Percentiles rank a stretch among this genome's conserved stretches.
Evolutionary conservation across 192 early-diverging fungal genomes (phyloP).

Genomic region (Dissophora globulifera): DNA sequence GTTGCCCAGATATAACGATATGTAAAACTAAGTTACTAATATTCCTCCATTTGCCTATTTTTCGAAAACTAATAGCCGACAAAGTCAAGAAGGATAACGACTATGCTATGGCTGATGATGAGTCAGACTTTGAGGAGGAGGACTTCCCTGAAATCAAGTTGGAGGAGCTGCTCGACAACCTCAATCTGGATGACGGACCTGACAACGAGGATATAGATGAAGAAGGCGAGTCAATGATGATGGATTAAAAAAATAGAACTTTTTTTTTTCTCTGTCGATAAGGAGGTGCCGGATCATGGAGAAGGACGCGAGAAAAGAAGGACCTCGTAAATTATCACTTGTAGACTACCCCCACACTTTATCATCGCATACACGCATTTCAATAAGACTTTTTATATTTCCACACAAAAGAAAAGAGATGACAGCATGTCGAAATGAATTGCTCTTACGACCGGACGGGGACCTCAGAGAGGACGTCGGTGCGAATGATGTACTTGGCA

Average conservation of each 20-base stretch:
- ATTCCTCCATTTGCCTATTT: background rate
- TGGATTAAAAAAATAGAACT: too few relatives aligned
- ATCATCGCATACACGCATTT: too few relatives aligned
- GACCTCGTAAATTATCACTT: too few relatives aligned
- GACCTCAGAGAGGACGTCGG: constrained; percentile 58
- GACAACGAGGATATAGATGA: constrained; percentile 31
- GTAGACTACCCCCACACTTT: too few relatives aligned
- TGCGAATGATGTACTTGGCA: constrained; percentile 60
- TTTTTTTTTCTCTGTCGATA: too few relatives aligned
- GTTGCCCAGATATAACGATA: background rate
- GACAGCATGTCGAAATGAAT: constrained; percentile 13
- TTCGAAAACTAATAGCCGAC: constrained; percentile 26
- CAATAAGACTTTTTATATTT: too few relatives aligned
- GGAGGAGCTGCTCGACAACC: constrained; percentile 94
- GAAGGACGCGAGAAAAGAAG: too few relatives aligned
- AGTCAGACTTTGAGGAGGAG: constrained; percentile 79
- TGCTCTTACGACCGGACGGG: constrained; percentile 22
- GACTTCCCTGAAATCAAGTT: constrained; percentile 95
- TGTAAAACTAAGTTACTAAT: background rate
- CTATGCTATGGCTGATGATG: constrained; percentile 58
- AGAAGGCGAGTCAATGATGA: constrained; percentile 48
- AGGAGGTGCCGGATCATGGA: too few relatives aligned
- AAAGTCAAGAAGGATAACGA: constrained; percentile 46
- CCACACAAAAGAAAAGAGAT: too few relatives aligned
- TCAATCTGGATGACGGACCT: constrained; percentile 75